Evolutionary conservation across 2,329 filamentous ascomycete species (phyloP).

Genomic region (Stemphylium lycopersici): DNA sequence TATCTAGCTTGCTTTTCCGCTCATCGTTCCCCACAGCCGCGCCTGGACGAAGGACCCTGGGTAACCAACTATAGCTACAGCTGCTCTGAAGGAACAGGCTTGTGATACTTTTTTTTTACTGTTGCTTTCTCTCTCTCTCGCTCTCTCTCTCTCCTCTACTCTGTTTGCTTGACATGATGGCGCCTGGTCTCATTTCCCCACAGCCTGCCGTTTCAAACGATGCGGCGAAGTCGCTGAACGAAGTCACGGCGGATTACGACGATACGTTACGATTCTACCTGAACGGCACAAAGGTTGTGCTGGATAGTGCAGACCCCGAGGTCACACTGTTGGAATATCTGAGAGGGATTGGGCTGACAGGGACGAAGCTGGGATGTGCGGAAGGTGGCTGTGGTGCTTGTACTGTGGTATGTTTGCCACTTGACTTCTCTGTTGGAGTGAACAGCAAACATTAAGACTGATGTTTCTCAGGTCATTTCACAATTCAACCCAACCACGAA

Average conservation of each 20-base stretch:
- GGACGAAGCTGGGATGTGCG: constrained; percentile 94
- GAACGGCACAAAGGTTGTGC: constrained; percentile 86
- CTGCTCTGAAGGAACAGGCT: not conserved
- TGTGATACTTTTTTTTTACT: not conserved
- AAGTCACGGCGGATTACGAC: constrained; percentile 78
- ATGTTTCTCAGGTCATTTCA: constrained; percentile 68
- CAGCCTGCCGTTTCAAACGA: constrained; percentile 54
- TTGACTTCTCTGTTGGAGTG: not conserved
- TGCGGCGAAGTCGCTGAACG: constrained; percentile 57
- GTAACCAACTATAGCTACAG: not conserved
- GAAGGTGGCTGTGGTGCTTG: constrained; percentile 97
- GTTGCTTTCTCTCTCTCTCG: not conserved
- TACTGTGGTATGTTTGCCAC: constrained; percentile 69
- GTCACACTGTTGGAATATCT: constrained; percentile 92
- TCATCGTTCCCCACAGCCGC: not conserved
- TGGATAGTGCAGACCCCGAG: constrained; percentile 90
- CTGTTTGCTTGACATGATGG: constrained; percentile 53
- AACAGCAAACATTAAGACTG: not conserved
- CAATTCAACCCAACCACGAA: constrained; percentile 93
- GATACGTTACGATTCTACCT: constrained; percentile 92
- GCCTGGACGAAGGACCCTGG: constrained; percentile 1
- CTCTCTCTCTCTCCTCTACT: not conserved
- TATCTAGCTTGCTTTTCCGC: not conserved
- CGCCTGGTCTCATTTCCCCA: constrained; percentile 58
- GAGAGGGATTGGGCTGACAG: constrained; percentile 88